These are phyloP conservation scores for Andrographis paniculata DNA, from an alignment of 305 asterid species.

Conservation along the genomic window DNA sequence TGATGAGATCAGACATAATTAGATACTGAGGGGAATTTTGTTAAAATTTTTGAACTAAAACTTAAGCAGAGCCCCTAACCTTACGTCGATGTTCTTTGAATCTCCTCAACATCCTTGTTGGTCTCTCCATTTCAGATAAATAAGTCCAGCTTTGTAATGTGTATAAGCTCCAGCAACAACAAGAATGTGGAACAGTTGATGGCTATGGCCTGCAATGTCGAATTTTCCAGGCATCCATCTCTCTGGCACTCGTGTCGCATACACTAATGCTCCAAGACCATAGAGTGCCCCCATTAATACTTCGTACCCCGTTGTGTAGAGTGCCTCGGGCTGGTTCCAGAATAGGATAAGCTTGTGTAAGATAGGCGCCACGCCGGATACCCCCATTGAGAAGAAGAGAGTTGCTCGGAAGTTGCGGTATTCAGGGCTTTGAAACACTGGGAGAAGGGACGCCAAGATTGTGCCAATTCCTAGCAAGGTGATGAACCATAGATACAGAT, in stretches of 20 bases:
- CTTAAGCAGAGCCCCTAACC: too few species aligned
- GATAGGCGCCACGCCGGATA: conserved; percentile 76
- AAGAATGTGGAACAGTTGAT: conserved; percentile 84
- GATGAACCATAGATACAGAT: conserved; percentile 79
- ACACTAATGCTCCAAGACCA: conserved; percentile 72
- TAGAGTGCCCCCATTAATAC: conserved; percentile 78
- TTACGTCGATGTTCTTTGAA: background rate
- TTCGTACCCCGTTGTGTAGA: conserved; percentile 76
- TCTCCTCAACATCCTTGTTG: conserved; percentile 63
- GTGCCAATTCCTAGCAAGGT: conserved; percentile 69
- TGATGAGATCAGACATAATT: too few species aligned
- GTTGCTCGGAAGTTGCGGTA: conserved; percentile 71
- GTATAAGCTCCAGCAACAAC: conserved; percentile 95
- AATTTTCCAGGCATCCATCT: conserved; percentile 96
- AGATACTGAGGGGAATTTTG: too few species aligned
- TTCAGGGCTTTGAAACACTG: conserved; percentile 78
- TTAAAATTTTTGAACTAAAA: too few species aligned
- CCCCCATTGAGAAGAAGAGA: conserved; percentile 83
- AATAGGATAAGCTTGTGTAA: conserved; percentile 78
- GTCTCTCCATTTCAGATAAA: conserved; percentile 90
- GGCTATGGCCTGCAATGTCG: conserved; percentile 92
- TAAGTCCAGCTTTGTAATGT: conserved; percentile 81
- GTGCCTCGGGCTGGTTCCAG: conserved; percentile 87
- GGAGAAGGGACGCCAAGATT: conserved; percentile 65
- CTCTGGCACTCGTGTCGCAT: conserved; percentile 82